Evolutionary conservation across 495 filamentous ascomycete genomes (phyloP).

Genomic region (Aspergillus hancockii): DNA sequence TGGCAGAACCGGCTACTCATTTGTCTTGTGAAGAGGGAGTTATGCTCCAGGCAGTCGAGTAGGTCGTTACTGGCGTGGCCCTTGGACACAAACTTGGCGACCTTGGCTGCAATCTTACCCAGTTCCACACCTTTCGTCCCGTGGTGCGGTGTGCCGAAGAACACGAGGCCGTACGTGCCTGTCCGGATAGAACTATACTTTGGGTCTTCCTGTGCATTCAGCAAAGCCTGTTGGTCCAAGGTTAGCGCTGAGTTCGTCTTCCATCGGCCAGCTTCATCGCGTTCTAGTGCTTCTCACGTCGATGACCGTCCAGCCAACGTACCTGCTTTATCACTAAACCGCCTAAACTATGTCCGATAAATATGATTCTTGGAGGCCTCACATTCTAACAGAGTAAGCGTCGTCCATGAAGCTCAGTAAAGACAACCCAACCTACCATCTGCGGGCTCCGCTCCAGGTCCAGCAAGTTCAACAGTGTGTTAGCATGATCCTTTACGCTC

Average conservation of each 20-base stretch:
- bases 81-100: slow-evolving; percentile 36
- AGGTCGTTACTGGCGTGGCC: slow-evolving; percentile 39
- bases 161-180: slow-evolving; percentile 43
- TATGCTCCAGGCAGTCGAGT: slow-evolving; percentile 37
- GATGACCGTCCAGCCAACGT: background rate
- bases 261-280: background rate
- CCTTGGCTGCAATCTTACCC: slow-evolving; percentile 40
- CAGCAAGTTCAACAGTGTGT: slow-evolving; percentile 38
- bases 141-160: slow-evolving; percentile 49
- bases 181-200: slow-evolving; percentile 40
- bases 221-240: slow-evolving; percentile 29
- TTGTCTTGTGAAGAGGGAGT: slow-evolving; percentile 42
- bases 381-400: slow-evolving; percentile 9
- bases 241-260: background rate
- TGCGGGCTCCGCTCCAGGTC: slow-evolving; percentile 35
- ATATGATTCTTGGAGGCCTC: slow-evolving; percentile 40
- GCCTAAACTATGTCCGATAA: slow-evolving; percentile 49
- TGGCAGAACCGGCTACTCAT: slow-evolving; percentile 40
- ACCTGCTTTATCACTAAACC: slow-evolving; percentile 50
- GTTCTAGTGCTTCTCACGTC: background rate
- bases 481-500: slow-evolving; percentile 41
- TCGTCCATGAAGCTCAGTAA: background rate
- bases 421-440: slow-evolving; percentile 12
- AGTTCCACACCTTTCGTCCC: slow-evolving; percentile 42
- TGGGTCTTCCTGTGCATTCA: slow-evolving; percentile 44